phyloP scores from a whole-genome alignment of 495 filamentous ascomycete genomes.

The Acidomyces sp. region DNA sequence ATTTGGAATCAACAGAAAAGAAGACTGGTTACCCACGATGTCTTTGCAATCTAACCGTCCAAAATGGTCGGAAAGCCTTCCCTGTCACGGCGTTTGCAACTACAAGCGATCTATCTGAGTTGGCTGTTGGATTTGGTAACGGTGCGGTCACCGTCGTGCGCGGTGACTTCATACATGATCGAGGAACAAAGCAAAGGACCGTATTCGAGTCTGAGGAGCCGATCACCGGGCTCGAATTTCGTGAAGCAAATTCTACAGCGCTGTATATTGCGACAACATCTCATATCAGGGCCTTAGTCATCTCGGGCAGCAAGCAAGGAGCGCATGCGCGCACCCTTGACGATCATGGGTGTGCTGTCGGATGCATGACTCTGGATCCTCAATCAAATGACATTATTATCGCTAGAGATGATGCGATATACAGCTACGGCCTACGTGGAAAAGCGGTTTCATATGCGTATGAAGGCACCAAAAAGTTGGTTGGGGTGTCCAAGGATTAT shows the following conservation, averaged over 20 bases:
- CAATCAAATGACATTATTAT: constrained; percentile 74
- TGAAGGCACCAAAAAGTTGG: constrained; percentile 75
- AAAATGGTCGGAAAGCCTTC: constrained; percentile 87
- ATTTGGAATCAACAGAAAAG: constrained; percentile 83
- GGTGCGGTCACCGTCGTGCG: constrained; percentile 86
- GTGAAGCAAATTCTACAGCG: constrained; percentile 53
- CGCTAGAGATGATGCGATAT: constrained; percentile 85
- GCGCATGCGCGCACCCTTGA: constrained; percentile 81
- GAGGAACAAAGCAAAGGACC: constrained; percentile 88
- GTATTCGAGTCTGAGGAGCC: constrained; percentile 96
- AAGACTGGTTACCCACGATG: constrained; percentile 82
- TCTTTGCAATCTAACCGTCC: constrained; percentile 67
- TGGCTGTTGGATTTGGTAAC: constrained; percentile 91
- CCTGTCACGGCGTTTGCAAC: constrained; percentile 84
- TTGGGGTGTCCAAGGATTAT: constrained; percentile 73
- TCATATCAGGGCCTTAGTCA: constrained; percentile 72
- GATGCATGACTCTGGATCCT: constrained; percentile 81
- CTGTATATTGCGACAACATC: constrained; percentile 87
- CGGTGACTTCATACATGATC: constrained; percentile 88
- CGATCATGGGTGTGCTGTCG: constrained; percentile 73
- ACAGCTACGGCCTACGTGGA: constrained; percentile 78
- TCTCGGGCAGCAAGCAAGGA: constrained; percentile 75
- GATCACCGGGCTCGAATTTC: constrained; percentile 76
- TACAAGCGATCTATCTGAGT: constrained; percentile 73
- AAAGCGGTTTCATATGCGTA: constrained; percentile 77